Percentiles rank a stretch among this genome's conserved stretches.
Evolutionary conservation across 1,139 yeast species (phyloP).

Genomic region (Hemisphaericaspora xylanilytica): DNA sequence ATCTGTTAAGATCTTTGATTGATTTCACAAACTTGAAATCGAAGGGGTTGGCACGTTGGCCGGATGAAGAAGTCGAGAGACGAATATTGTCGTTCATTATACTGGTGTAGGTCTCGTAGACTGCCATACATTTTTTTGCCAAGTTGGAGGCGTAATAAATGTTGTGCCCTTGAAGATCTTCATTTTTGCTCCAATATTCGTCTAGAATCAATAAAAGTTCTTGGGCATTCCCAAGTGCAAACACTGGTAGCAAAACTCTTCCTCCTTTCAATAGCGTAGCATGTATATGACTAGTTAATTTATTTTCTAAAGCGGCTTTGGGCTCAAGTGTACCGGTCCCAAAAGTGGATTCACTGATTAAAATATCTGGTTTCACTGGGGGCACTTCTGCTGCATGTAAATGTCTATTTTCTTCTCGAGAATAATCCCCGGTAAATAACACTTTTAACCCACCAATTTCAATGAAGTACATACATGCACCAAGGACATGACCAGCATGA

Average conservation of each 20-base stretch:
- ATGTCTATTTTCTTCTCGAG: constrained; percentile 94
- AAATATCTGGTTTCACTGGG: constrained; percentile 79
- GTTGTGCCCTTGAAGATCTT: constrained; percentile 77
- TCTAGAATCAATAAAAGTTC: constrained; percentile 85
- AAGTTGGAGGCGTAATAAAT: constrained; percentile 89
- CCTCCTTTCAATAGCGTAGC: constrained; percentile 88
- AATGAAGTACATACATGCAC: constrained; percentile 96
- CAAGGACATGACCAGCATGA: constrained; percentile 98
- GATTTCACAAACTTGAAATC: constrained; percentile 84
- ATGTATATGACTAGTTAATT: constrained; percentile 79
- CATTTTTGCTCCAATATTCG: constrained; percentile 88
- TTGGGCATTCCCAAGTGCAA: constrained; percentile 96
- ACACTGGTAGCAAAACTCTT: constrained; percentile 86
- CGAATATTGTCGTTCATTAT: constrained; percentile 95
- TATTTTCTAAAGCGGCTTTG: constrained; percentile 74
- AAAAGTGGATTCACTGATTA: constrained; percentile 93
- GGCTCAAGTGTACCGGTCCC: constrained; percentile 98
- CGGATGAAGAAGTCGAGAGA: constrained; percentile 56
- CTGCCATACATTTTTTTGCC: constrained; percentile 96
- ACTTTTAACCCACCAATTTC: constrained; percentile 92
- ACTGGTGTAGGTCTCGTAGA: constrained; percentile 91
- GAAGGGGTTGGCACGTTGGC: constrained; percentile 66
- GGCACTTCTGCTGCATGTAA: constrained; percentile 95
- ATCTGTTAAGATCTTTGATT: constrained; percentile 73
- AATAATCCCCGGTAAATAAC: constrained; percentile 93